Conservation (phyloP, 495 filamentous ascomycete species). For the Penicillium bialowiezense region DNA sequence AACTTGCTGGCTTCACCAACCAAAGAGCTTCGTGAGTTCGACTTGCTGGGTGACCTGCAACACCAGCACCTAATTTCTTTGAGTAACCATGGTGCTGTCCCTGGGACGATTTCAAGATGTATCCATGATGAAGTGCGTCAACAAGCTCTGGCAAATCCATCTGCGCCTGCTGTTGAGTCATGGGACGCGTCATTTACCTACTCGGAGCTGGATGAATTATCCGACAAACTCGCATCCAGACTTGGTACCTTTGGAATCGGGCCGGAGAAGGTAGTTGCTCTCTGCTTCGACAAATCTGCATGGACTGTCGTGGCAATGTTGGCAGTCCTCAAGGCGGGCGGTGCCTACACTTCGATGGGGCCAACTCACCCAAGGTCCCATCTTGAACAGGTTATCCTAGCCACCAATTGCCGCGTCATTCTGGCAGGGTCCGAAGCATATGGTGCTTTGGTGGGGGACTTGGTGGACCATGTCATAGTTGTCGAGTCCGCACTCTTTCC, state of each 20-base stretch:
- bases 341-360: constrained; percentile 13
- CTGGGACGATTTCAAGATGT: too few relatives aligned
- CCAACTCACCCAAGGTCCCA: constrained; percentile 12
- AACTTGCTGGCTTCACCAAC: too few relatives aligned
- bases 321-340: not conserved
- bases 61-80: too few relatives aligned
- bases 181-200: constrained; percentile 37
- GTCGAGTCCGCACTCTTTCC: not conserved
- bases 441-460: not conserved
- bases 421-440: not conserved
- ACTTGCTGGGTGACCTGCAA: too few relatives aligned
- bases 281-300: not conserved
- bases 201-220: constrained; percentile 21
- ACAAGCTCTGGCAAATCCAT: too few relatives aligned
- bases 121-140: too few relatives aligned
- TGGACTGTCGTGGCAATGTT: not conserved
- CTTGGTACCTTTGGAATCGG: not conserved
- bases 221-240: not conserved
- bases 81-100: too few relatives aligned
- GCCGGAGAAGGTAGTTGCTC: not conserved
- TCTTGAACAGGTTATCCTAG: not conserved
- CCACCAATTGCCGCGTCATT: not conserved
- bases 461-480: not conserved
- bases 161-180: too few relatives aligned
- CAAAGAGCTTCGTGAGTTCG: too few relatives aligned